Conservation (phyloP, 768 basidiomycete genomes). For the Pleurotus tuoliensis region DNA sequence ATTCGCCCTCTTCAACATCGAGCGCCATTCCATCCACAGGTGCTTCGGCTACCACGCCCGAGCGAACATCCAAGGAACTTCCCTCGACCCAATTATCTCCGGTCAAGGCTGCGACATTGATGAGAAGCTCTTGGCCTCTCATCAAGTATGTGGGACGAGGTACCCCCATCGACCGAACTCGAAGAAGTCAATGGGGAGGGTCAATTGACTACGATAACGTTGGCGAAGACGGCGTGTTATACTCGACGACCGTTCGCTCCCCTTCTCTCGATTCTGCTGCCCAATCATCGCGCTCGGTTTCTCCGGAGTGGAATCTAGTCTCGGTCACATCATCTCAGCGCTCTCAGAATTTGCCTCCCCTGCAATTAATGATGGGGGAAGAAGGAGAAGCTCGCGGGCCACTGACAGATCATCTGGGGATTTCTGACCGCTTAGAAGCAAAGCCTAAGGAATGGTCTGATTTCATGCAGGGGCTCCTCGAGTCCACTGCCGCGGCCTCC, state of each 20-base stretch:
- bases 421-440: constrained; percentile 1
- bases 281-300: constrained; percentile 27
- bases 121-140: constrained; percentile 41
- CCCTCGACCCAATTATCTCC: constrained; percentile 27
- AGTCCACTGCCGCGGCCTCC: background rate
- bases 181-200: constrained; percentile 43
- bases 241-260: constrained; percentile 28
- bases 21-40: background rate
- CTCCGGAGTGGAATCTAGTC: constrained; percentile 39
- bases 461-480: constrained; percentile 9
- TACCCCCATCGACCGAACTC: constrained; percentile 41
- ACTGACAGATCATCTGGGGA: constrained; percentile 12
- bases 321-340: constrained; percentile 21
- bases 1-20: background rate
- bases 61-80: background rate
- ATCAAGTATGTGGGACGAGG: constrained; percentile 43
- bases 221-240: constrained; percentile 43
- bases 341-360: constrained; percentile 6
- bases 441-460: constrained; percentile 7
- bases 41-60: background rate
- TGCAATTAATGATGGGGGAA: constrained; percentile 10
- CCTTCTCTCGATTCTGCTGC: constrained; percentile 36
- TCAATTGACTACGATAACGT: constrained; percentile 28
- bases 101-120: constrained; percentile 21
- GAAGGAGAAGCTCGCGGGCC: constrained; percentile 17